Evolutionary conservation across 1,284 basidiomycete species (phyloP).

Genomic region (Ganoderma lingzhi): DNA sequence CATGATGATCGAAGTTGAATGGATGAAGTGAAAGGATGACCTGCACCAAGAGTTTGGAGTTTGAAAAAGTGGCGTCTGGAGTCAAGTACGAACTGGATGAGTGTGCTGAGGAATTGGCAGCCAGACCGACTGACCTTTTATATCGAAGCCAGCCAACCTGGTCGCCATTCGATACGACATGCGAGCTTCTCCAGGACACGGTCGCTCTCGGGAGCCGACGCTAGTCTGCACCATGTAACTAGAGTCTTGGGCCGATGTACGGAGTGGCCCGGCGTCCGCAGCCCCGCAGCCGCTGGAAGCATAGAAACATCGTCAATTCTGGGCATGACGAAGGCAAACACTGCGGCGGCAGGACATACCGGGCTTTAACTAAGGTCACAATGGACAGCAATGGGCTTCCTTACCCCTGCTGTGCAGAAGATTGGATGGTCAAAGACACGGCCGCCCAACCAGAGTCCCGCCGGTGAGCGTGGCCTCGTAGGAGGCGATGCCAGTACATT

Average conservation of each 20-base stretch:
- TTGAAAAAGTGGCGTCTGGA: background rate
- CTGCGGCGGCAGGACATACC: slow-evolving; percentile 9
- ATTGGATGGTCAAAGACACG: background rate
- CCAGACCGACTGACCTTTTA: background rate
- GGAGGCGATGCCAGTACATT: background rate
- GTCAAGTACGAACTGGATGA: background rate
- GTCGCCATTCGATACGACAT: background rate
- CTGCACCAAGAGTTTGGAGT: background rate
- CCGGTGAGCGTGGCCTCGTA: background rate
- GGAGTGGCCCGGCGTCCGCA: background rate
- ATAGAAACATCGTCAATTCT: background rate
- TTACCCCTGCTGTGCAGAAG: background rate
- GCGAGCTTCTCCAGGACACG: background rate
- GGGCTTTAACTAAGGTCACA: background rate
- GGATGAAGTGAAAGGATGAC: background rate
- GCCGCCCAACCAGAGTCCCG: background rate
- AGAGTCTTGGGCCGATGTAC: background rate
- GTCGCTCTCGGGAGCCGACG: background rate
- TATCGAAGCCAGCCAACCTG: background rate
- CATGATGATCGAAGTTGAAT: background rate
- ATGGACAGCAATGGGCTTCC: background rate
- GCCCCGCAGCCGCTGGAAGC: background rate
- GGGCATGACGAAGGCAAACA: background rate
- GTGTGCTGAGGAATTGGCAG: background rate
- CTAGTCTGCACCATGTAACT: background rate